Conservation (phyloP, 257 asterid species). For the Przewalskia tangutica region DNA sequence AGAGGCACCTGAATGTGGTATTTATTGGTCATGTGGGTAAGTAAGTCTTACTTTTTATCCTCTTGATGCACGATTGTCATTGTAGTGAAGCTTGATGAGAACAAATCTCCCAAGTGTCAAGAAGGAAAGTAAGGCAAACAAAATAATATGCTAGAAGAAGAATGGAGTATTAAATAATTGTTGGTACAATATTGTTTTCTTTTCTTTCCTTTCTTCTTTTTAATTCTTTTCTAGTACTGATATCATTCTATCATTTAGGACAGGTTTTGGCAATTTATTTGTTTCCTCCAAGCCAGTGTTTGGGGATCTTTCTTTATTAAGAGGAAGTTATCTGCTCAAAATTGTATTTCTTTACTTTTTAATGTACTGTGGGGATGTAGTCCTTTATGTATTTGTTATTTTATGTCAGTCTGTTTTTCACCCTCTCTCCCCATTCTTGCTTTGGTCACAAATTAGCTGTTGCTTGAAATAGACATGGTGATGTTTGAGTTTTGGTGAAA, state of each 20-base stretch:
- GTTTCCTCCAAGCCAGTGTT: neutral
- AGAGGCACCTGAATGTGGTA: conserved; percentile 92
- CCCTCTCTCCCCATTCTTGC: neutral
- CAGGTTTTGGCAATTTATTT: neutral
- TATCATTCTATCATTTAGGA: neutral
- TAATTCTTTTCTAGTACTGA: neutral
- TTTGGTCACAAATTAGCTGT: neutral
- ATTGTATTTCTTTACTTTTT: neutral
- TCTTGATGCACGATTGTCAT: neutral
- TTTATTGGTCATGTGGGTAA: conserved; percentile 98
- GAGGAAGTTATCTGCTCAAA: neutral
- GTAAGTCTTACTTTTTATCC: conserved; percentile 30
- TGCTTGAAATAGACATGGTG: neutral
- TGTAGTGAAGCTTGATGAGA: neutral
- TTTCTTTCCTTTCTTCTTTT: neutral
- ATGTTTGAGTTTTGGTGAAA: neutral
- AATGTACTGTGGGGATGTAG: neutral
- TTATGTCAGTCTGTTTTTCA: neutral
- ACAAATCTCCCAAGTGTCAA: neutral
- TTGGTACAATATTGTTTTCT: neutral
- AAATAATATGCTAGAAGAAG: neutral
- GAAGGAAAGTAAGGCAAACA: neutral
- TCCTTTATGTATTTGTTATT: neutral
- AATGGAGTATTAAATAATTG: neutral
- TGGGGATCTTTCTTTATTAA: neutral